A percentile compares a stretch with the other conserved stretches of the same genome.
These are phyloP conservation scores for Ustilago lituana DNA, from an alignment of 1,284 basidiomycete genomes.

Conservation along the genomic window DNA sequence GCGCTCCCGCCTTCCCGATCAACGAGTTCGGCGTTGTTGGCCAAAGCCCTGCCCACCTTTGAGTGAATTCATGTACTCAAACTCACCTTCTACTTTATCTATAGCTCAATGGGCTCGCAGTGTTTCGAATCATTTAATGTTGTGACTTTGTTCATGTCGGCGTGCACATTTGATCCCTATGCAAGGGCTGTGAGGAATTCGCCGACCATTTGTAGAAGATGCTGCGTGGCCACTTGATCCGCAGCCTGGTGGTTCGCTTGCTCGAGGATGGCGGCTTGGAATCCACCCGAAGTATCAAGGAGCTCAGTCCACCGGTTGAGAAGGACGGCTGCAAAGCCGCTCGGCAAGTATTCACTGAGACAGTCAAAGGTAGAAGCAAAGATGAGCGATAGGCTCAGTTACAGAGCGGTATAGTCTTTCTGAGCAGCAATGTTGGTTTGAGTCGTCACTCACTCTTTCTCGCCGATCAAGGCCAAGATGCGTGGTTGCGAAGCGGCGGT, in stretches of 20 bases:
- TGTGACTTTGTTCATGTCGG: neutral
- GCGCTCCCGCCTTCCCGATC: slow-evolving; percentile 40
- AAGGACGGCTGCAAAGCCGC: slow-evolving; percentile 23
- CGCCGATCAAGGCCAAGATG: slow-evolving; percentile 56
- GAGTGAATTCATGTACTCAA: no score
- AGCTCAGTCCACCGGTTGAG: slow-evolving; percentile 39
- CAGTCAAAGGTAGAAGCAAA: neutral
- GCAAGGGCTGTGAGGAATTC: slow-evolving; percentile 20
- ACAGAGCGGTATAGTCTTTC: no score
- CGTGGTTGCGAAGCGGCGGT: slow-evolving; percentile 2
- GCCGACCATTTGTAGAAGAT: slow-evolving; percentile 37
- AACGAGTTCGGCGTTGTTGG: slow-evolving; percentile 41
- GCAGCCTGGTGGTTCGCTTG: slow-evolving; percentile 59
- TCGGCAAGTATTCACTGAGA: slow-evolving; percentile 51
- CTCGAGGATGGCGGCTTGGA: slow-evolving; percentile 36
- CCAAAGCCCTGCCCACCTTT: slow-evolving; percentile 35
- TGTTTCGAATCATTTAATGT: slow-evolving; percentile 8
- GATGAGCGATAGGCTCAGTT: neutral
- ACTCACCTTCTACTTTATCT: neutral
- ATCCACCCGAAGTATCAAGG: slow-evolving; percentile 17
- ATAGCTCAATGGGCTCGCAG: neutral
- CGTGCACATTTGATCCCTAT: neutral
- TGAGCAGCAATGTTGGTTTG: neutral
- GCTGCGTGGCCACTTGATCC: slow-evolving; percentile 25
- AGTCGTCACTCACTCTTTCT: slow-evolving; percentile 49